A percentile compares a stretch with the other conserved stretches of the same genome.
Conservation (phyloP, 139 green algal species). For the Chlamydomonas sphaeroides region DNA sequence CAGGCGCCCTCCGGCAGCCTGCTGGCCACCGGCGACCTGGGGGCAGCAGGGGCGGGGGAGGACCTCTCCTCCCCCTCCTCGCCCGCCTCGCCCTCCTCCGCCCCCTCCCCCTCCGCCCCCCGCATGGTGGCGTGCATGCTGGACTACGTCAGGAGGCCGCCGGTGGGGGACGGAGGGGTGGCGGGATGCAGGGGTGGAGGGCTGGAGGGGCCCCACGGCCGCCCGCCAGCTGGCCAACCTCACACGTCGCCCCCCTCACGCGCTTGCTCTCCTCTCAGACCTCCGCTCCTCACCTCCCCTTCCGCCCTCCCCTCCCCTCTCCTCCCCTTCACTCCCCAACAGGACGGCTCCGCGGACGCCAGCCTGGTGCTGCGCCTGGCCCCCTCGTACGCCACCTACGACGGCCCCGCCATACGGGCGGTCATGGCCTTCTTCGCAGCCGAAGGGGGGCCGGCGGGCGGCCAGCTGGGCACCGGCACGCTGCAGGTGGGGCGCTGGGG, state of each 20-base stretch:
- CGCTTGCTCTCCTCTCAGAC: too few species aligned
- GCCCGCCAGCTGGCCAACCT: too few species aligned
- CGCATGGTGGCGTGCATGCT: conserved; percentile 65
- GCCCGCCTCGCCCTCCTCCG: too few species aligned
- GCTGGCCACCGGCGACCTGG: conserved; percentile 64
- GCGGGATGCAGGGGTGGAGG: too few species aligned
- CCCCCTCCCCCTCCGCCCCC: too few species aligned
- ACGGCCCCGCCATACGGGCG: conserved; percentile 59
- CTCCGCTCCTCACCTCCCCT: too few species aligned
- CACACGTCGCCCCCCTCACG: too few species aligned
- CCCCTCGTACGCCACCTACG: conserved; percentile 86
- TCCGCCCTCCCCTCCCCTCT: neutral
- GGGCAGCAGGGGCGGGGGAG: too few species aligned
- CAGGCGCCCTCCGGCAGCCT: conserved; percentile 70
- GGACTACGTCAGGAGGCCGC: conserved; percentile 57
- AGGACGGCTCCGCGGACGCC: conserved; percentile 81
- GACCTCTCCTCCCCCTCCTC: too few species aligned
- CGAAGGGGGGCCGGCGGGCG: too few species aligned
- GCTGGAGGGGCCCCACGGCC: too few species aligned
- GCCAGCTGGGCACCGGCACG: conserved; percentile 11
- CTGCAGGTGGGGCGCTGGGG: conserved; percentile 48
- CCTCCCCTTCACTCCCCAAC: conserved; percentile 39
- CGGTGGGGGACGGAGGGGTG: neutral
- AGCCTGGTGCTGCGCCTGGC: conserved; percentile 68
- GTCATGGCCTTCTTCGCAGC: conserved; percentile 83